Conservation (phyloP, 306 rosid species). For the Cicer cuneatum region DNA sequence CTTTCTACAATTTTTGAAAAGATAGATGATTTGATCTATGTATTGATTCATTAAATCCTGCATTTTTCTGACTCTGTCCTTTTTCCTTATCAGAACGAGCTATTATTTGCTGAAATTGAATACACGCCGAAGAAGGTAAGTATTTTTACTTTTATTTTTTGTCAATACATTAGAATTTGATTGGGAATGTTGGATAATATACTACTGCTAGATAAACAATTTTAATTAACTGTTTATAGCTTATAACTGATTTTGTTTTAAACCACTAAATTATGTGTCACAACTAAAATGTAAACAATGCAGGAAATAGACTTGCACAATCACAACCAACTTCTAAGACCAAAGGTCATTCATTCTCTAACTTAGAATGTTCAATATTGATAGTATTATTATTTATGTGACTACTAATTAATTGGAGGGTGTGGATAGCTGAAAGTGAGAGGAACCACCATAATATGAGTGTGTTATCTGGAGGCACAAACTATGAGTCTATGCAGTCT, state of each 20-base stretch:
- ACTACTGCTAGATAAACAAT: no score
- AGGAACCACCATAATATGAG: constrained; percentile 66
- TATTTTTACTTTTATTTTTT: constrained; percentile 19
- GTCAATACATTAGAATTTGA: no score
- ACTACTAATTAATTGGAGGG: not conserved
- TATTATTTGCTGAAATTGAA: constrained; percentile 83
- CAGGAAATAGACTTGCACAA: constrained; percentile 94
- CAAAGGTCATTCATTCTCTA: constrained; percentile 54
- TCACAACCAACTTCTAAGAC: constrained; percentile 84
- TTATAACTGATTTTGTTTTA: no score
- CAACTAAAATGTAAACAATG: constrained; percentile 30
- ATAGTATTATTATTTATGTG: not conserved
- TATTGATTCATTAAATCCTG: constrained; percentile 20
- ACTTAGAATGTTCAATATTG: not conserved
- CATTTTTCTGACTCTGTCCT: constrained; percentile 41
- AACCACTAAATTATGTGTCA: not conserved
- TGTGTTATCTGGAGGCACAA: constrained; percentile 55
- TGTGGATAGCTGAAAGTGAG: constrained; percentile 85
- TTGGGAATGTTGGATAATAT: no score
- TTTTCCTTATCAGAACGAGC: constrained; percentile 78
- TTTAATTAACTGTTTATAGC: no score
- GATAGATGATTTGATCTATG: constrained; percentile 14
- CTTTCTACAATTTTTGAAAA: not conserved
- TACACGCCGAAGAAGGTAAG: constrained; percentile 83
- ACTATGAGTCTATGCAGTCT: constrained; percentile 67